Conservation (phyloP, 352 stramenopile genomes). For the Globisporangium nagaii region DNA sequence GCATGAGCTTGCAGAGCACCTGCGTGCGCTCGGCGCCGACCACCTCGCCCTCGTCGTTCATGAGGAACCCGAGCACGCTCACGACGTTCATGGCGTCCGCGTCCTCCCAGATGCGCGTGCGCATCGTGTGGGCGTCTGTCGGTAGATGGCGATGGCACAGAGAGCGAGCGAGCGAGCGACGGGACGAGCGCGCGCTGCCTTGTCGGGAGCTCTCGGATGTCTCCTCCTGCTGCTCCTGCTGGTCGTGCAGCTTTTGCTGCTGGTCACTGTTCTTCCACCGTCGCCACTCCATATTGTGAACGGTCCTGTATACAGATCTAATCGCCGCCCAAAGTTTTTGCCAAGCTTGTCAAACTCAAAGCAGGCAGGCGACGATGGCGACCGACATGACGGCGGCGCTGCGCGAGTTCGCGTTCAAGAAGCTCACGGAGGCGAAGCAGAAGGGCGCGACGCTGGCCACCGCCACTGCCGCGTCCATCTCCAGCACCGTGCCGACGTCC, state of each 20-base stretch:
- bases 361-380: conserved; percentile 26
- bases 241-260: too few species aligned
- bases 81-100: conserved; percentile 70
- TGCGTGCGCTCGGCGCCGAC: conserved; percentile 66
- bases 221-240: too few species aligned
- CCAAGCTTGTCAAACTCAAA: too few species aligned
- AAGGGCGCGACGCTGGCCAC: conserved; percentile 53
- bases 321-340: too few species aligned
- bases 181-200: background rate
- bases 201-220: background rate
- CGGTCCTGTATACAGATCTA: too few species aligned
- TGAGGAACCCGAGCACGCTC: conserved; percentile 73
- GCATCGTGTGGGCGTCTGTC: conserved; percentile 23
- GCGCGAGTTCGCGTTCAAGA: conserved; percentile 70
- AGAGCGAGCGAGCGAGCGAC: background rate
- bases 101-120: conserved; percentile 76
- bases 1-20: conserved; percentile 80
- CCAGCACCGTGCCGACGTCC: conserved; percentile 33
- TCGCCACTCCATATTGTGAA: too few species aligned
- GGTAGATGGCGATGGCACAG: too few species aligned
- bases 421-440: conserved; percentile 63
- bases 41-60: conserved; percentile 80
- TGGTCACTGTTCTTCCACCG: too few species aligned
- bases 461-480: conserved; percentile 44
- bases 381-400: conserved; percentile 62